phyloP scores from a whole-genome alignment of 139 green algal genomes.

The Spirogloea muscicola region DNA sequence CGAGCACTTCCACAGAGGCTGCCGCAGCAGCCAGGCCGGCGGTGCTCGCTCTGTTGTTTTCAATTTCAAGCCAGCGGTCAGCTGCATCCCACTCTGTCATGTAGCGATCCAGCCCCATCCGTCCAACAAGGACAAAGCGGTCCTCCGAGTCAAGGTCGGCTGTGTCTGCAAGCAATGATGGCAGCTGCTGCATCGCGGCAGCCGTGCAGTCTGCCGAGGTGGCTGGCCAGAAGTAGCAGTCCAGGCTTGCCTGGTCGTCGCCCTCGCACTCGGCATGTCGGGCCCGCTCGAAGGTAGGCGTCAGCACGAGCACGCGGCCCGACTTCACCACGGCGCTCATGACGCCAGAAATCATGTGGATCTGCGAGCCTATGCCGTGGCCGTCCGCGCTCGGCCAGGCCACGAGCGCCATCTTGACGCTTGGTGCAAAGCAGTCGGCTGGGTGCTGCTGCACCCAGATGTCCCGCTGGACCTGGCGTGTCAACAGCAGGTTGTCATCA shows the following conservation, averaged over 20 bases:
- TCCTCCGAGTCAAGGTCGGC: too few relatives aligned
- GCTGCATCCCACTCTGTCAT: background rate
- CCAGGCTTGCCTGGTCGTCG: background rate
- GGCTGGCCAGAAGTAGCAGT: slow-evolving; percentile 10
- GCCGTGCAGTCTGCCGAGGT: background rate
- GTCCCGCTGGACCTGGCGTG: background rate
- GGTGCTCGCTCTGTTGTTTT: background rate
- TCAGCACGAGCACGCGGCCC: background rate
- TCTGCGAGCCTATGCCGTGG: too few relatives aligned
- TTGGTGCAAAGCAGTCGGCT: too few relatives aligned
- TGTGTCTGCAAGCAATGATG: too few relatives aligned
- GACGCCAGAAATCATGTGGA: too few relatives aligned
- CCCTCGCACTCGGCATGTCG: background rate
- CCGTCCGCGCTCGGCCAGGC: too few relatives aligned
- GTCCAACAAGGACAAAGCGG: too few relatives aligned
- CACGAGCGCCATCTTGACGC: too few relatives aligned
- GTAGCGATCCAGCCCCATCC: background rate
- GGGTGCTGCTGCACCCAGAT: slow-evolving; percentile 16
- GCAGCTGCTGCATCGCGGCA: background rate
- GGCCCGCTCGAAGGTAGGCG: background rate
- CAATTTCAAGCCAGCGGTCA: too few relatives aligned
- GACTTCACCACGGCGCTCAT: background rate
- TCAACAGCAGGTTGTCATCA: background rate
- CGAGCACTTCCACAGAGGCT: too few relatives aligned
- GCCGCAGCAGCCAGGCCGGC: too few relatives aligned